Percentiles rank a stretch among this genome's conserved stretches.
phyloP scores from a whole-genome alignment of 2,329 filamentous ascomycete genomes.

The Sporothrix schenckii region DNA sequence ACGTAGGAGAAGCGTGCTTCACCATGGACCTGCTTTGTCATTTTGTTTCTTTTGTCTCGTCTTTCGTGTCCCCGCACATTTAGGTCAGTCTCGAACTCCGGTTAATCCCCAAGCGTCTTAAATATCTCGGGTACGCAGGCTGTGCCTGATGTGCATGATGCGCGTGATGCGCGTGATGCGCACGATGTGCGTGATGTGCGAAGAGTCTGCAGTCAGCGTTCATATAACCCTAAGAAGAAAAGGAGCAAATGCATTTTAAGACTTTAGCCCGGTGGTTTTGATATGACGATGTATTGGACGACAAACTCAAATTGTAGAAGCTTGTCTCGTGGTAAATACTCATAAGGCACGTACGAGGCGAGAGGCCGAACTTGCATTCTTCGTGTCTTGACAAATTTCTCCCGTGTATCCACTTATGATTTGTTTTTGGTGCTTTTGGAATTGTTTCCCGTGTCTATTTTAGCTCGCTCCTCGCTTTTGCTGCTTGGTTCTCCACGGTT shows the following conservation, averaged over 20 bases:
- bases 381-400: background rate
- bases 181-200: conserved; percentile 20
- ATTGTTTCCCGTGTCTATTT: background rate
- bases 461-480: background rate
- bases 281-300: background rate
- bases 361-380: background rate
- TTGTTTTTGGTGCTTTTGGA: background rate
- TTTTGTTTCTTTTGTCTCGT: background rate
- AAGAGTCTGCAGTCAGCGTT: background rate
- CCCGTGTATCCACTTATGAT: background rate
- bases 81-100: background rate
- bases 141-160: conserved; percentile 26
- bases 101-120: conserved; percentile 5
- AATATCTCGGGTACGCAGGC: background rate
- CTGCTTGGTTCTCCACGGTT: background rate
- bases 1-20: background rate
- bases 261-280: background rate
- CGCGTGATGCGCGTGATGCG: conserved; percentile 23
- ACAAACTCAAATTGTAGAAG: background rate
- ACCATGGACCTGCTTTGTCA: background rate
- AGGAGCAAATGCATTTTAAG: background rate
- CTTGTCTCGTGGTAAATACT: background rate
- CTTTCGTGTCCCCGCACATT: background rate
- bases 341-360: background rate
- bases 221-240: background rate